Evolutionary conservation across 2,329 filamentous ascomycete species (phyloP), one percentile per base, ranked within the genome.

Genomic region (Zymoseptoria ardabiliae): DNA sequence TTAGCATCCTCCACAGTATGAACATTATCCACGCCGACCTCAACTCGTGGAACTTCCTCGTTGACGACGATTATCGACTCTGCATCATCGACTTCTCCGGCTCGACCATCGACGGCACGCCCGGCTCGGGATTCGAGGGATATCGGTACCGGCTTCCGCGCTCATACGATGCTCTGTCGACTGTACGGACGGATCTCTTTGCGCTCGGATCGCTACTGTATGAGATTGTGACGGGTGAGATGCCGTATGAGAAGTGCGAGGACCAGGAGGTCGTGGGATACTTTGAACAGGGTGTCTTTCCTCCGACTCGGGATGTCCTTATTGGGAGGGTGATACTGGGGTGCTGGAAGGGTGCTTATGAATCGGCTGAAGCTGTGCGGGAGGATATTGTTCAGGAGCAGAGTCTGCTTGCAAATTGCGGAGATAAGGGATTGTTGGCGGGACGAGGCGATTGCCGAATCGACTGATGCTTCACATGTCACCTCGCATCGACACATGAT

Each of bases 11-110:
- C 30, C 58, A 59, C 53, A 45, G 49, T 30, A 54, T n/a, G 48
- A 50, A 50, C 30, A 54, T 56, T 5, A 55, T 59, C n/a, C 58
- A 59, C 54, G 50, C 54, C 54, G 58, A 56, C 35, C 56, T 59
- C 58, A 59, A 59, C 53, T 59, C 54, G 35, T 59, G 53, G 54
- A 56, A 59, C 19, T 56, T 59, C 50, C 58, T 56, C 7, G 11
- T 59, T 23, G 19, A 51, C 28, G 53, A 55, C 21, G 48, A 55
- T 10, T 52, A 4, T n/a, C 53, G 57, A 23, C 57, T 59, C 25
- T 25, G 57, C 7, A 59, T 59, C 21, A 59, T 59, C 50, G 55
- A 56, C 21, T 56, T 56, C 21, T 48, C 54, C 22, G 58, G 58
- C 54, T 56, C 58, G 19, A 56, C 54, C 5, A 56, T 56, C 52